Evolutionary conservation across 352 stramenopile species (phyloP).

Genomic region (Globisporangium emineosum): DNA sequence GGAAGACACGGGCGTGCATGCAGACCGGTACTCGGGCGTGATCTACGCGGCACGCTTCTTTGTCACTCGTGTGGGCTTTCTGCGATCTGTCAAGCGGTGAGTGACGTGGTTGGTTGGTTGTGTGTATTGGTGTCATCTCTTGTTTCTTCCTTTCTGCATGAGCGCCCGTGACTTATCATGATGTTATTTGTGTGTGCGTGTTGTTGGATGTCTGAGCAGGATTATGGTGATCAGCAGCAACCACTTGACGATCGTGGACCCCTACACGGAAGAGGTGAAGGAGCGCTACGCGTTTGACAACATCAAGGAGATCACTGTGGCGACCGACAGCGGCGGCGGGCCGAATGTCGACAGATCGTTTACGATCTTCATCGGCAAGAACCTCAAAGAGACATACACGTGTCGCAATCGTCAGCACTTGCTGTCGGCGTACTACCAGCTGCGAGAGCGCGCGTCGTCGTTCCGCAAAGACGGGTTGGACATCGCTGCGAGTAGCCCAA

Average conservation of each 20-base stretch:
- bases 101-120: constrained; percentile 9
- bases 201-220: constrained; percentile 17
- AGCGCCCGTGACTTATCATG: neutral
- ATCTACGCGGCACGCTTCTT: constrained; percentile 86
- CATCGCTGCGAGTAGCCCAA: constrained; percentile 38
- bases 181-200: constrained; percentile 8
- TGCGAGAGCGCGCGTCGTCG: constrained; percentile 76
- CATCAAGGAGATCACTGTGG: constrained; percentile 86
- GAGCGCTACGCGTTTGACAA: constrained; percentile 86
- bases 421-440: constrained; percentile 83
- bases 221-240: constrained; percentile 81
- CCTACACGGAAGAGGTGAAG: constrained; percentile 83
- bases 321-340: constrained; percentile 51
- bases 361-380: constrained; percentile 84
- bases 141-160: neutral
- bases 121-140: neutral
- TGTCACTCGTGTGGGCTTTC: constrained; percentile 78
- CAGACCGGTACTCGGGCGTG: constrained; percentile 77
- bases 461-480: constrained; percentile 54
- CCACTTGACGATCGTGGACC: constrained; percentile 82
- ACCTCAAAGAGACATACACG: constrained; percentile 85
- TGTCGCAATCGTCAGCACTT: constrained; percentile 81
- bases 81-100: constrained; percentile 66
- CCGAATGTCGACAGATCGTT: constrained; percentile 74
- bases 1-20: constrained; percentile 43